Percentiles rank a stretch among this genome's conserved stretches.
Evolutionary conservation across 768 basidiomycete genomes (phyloP).

Genomic region (Russula ochroleuca): DNA sequence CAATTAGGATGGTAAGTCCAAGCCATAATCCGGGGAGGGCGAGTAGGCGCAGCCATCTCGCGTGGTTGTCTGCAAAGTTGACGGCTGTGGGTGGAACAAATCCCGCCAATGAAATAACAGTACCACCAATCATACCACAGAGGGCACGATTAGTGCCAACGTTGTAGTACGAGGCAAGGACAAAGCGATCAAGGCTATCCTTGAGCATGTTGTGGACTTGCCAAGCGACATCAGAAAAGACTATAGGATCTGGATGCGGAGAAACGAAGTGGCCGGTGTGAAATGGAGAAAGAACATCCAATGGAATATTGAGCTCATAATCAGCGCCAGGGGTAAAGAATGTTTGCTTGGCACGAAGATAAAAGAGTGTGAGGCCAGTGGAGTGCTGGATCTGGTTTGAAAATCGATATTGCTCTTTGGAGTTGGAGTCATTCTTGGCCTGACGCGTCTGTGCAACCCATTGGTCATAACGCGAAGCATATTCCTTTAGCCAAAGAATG

Average conservation of each 20-base stretch:
- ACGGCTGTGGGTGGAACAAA: constrained; percentile 36
- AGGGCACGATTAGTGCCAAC: constrained; percentile 66
- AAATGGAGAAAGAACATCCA: constrained; percentile 53
- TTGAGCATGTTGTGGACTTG: constrained; percentile 58
- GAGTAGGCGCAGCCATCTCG: constrained; percentile 54
- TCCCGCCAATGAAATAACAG: constrained; percentile 45
- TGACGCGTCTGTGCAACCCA: constrained; percentile 35
- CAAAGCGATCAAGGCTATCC: constrained; percentile 61
- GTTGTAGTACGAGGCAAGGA: constrained; percentile 61
- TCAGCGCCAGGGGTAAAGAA: constrained; percentile 69
- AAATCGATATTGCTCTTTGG: constrained; percentile 23
- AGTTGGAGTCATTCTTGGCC: constrained; percentile 12
- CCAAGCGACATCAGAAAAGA: constrained; percentile 56
- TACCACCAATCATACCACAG: constrained; percentile 65
- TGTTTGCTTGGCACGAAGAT: constrained; percentile 72
- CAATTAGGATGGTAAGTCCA: constrained; percentile 56
- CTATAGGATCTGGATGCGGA: constrained; percentile 58
- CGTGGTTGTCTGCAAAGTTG: constrained; percentile 44
- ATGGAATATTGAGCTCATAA: constrained; percentile 69
- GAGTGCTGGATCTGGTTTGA: constrained; percentile 29
- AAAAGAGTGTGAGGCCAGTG: constrained; percentile 61
- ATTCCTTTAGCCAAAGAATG: constrained; percentile 76
- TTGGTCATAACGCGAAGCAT: constrained; percentile 46
- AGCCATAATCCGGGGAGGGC: constrained; percentile 69
- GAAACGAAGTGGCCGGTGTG: constrained; percentile 45